Conservation (phyloP, 495 filamentous ascomycete species). For the Stereocaulon alpinum region DNA sequence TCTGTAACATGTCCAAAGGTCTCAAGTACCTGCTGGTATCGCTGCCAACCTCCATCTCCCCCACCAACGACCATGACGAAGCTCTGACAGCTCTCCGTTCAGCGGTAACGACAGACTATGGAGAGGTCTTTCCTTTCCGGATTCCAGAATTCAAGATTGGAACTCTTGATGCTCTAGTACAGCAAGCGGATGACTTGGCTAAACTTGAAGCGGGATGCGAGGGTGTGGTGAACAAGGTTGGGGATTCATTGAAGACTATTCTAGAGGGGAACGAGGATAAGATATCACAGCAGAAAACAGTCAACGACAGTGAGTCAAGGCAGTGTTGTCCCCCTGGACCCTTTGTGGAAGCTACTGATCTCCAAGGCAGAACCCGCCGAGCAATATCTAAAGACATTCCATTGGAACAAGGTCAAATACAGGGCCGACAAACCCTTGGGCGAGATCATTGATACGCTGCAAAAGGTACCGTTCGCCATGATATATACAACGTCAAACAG, state of each 20-base stretch:
- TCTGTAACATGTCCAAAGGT: constrained; percentile 44
- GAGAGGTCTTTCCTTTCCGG: constrained; percentile 62
- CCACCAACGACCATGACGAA: constrained; percentile 66
- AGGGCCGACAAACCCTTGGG: constrained; percentile 78
- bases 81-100: constrained; percentile 62
- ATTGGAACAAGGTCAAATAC: constrained; percentile 96
- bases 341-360: constrained; percentile 1
- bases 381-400: constrained; percentile 78
- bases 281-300: constrained; percentile 76
- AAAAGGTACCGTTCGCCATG: constrained; percentile 50
- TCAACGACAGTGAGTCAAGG: constrained; percentile 79
- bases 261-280: constrained; percentile 75
- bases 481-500: too few species aligned
- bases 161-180: constrained; percentile 88
- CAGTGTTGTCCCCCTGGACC: neutral
- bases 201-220: constrained; percentile 77
- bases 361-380: constrained; percentile 67
- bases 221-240: constrained; percentile 75
- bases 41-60: constrained; percentile 62
- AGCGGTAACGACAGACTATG: constrained; percentile 64
- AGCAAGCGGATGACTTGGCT: constrained; percentile 88
- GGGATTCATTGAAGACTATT: constrained; percentile 69
- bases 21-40: constrained; percentile 63
- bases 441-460: constrained; percentile 74
- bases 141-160: constrained; percentile 97